Percentiles rank a stretch among this genome's conserved stretches.
Evolutionary conservation across 345 rosid genomes (phyloP).

Genomic region (Lagerstroemia speciosa): DNA sequence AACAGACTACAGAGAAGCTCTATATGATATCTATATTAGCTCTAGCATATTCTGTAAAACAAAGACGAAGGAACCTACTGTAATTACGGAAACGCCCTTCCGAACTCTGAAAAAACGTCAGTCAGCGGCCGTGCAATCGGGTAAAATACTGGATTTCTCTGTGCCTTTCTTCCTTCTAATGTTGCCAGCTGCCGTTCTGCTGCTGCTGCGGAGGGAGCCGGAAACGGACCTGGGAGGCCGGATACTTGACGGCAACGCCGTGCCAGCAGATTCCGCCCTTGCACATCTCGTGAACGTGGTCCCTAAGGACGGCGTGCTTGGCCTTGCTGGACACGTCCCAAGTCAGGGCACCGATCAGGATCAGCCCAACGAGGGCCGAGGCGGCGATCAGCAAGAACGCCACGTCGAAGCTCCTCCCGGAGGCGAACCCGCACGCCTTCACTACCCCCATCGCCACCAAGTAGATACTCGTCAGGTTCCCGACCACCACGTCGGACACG

Average conservation of each 20-base stretch:
- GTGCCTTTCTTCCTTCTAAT: background rate
- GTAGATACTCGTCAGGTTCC: conserved; percentile 79
- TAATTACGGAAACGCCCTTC: too few species aligned
- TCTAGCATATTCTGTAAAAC: background rate
- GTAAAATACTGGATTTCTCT: background rate
- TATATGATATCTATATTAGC: background rate
- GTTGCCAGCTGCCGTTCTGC: background rate
- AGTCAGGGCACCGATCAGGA: conserved; percentile 62
- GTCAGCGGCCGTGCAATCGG: background rate
- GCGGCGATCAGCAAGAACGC: conserved; percentile 62
- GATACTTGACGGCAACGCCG: conserved; percentile 87
- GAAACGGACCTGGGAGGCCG: conserved; percentile 92
- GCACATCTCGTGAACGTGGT: conserved; percentile 52
- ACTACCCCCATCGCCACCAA: conserved; percentile 68
- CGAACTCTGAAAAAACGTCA: too few species aligned
- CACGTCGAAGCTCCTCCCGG: conserved; percentile 57
- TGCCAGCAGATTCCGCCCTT: conserved; percentile 99
- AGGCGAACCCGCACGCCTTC: conserved; percentile 48
- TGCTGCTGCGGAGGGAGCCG: conserved; percentile 57
- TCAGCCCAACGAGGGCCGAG: conserved; percentile 49
- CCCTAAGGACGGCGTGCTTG: conserved; percentile 51
- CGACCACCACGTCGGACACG: conserved; percentile 70
- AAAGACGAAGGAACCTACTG: background rate
- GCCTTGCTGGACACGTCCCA: conserved; percentile 90
- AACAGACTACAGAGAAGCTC: background rate